phyloP scores from a whole-genome alignment of 495 filamentous ascomycete genomes.

The Penicillium waksmanii region DNA sequence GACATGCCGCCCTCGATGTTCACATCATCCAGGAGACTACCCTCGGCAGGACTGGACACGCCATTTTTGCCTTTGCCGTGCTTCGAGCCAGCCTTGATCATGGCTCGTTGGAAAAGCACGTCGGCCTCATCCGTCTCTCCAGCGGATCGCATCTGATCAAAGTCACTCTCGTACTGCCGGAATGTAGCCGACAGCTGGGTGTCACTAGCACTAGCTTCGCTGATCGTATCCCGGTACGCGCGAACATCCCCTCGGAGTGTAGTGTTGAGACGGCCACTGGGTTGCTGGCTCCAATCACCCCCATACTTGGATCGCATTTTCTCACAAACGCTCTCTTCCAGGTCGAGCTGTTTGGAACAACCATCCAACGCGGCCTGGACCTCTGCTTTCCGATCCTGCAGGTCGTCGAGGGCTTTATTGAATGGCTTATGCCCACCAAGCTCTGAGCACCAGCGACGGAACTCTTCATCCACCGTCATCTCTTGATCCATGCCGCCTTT shows the following conservation, averaged over 20 bases:
- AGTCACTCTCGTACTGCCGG: slow-evolving; percentile 80
- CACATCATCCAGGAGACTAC: slow-evolving; percentile 86
- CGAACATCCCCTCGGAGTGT: slow-evolving; percentile 85
- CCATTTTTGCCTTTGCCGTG: slow-evolving; percentile 66
- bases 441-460: slow-evolving; percentile 90
- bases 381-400: slow-evolving; percentile 75
- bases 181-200: slow-evolving; percentile 82
- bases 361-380: slow-evolving; percentile 72
- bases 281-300: slow-evolving; percentile 94
- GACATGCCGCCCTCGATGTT: slow-evolving; percentile 78
- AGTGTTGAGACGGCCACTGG: slow-evolving; percentile 83
- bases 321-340: slow-evolving; percentile 97
- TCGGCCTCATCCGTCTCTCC: slow-evolving; percentile 89
- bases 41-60: slow-evolving; percentile 68
- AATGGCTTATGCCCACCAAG: slow-evolving; percentile 83
- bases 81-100: slow-evolving; percentile 65
- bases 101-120: slow-evolving; percentile 82
- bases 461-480: slow-evolving; percentile 85
- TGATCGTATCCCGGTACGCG: slow-evolving; percentile 83
- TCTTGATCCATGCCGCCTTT: slow-evolving; percentile 95
- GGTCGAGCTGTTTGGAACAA: slow-evolving; percentile 84
- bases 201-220: slow-evolving; percentile 88
- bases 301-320: slow-evolving; percentile 99
- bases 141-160: slow-evolving; percentile 93
- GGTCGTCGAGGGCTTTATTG: slow-evolving; percentile 70